phyloP scores from a whole-genome alignment of 257 asterid genomes.

The Ligustrum vulgare region DNA sequence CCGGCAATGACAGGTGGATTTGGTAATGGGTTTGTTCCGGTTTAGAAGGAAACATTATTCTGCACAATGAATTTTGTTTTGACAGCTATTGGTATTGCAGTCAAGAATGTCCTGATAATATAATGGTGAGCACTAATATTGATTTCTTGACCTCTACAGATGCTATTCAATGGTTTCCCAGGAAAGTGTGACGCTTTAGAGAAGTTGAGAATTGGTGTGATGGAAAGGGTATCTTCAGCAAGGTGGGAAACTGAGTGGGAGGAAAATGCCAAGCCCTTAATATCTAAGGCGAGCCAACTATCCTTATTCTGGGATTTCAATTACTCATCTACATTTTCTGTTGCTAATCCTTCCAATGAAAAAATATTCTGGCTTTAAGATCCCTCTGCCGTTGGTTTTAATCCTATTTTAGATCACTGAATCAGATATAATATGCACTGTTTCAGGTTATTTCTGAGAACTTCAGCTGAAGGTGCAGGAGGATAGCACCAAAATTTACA shows the following conservation, averaged over 20 bases:
- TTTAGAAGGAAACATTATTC: neutral
- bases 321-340: neutral
- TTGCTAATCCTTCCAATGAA: neutral
- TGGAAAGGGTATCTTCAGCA: conserved; percentile 61
- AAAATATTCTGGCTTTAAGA: neutral
- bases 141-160: conserved; percentile 37
- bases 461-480: conserved; percentile 31
- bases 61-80: neutral
- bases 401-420: neutral
- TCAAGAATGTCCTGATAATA: neutral
- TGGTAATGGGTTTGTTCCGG: too few species aligned
- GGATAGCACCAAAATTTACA: neutral
- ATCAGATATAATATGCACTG: neutral
- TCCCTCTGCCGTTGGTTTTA: neutral
- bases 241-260: conserved; percentile 89
- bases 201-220: conserved; percentile 61
- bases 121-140: neutral
- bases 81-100: neutral
- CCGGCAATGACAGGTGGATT: too few species aligned
- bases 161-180: conserved; percentile 86
- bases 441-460: conserved; percentile 60
- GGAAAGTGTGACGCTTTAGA: conserved; percentile 54
- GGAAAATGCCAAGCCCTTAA: conserved; percentile 71
- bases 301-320: neutral
- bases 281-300: conserved; percentile 53